A percentile compares a stretch with the other conserved stretches of the same genome.
These are phyloP conservation scores for Urtica urens DNA, from an alignment of 306 rosid genomes.

Conservation along the genomic window DNA sequence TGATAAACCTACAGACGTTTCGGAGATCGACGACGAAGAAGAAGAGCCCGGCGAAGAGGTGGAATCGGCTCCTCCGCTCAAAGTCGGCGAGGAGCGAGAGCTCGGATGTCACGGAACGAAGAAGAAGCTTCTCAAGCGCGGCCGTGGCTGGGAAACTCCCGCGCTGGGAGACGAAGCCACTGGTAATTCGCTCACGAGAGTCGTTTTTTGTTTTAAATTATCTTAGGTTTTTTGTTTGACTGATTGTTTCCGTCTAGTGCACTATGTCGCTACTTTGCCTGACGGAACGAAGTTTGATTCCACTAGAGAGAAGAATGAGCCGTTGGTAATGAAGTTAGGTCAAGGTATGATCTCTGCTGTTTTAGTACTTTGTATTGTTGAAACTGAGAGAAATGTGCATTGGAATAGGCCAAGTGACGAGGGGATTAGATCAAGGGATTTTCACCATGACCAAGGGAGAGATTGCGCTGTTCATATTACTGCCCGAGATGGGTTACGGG, in stretches of 20 bases:
- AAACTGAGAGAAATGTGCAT: conserved; percentile 11
- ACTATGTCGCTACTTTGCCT: conserved; percentile 34
- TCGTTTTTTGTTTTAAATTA: neutral
- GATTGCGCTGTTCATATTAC: conserved; percentile 43
- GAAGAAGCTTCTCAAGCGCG: conserved; percentile 50
- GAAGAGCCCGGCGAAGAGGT: conserved; percentile 74
- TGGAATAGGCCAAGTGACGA: conserved; percentile 29
- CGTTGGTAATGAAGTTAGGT: conserved; percentile 39
- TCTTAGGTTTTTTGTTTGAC: neutral
- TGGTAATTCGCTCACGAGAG: conserved; percentile 29
- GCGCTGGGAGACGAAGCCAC: conserved; percentile 45
- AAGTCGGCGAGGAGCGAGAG: conserved; percentile 55
- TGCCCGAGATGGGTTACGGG: conserved; percentile 23
- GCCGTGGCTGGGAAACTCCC: conserved; percentile 52
- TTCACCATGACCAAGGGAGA: conserved; percentile 54
- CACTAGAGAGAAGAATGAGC: conserved; percentile 32
- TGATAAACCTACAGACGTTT: conserved; percentile 19
- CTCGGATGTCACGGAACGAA: conserved; percentile 22
- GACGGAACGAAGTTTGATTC: conserved; percentile 44
- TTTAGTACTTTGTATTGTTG: neutral
- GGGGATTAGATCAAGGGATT: conserved; percentile 44
- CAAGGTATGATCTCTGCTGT: conserved; percentile 20
- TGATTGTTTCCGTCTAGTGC: conserved; percentile 27
- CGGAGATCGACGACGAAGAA: conserved; percentile 26
- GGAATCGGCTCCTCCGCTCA: conserved; percentile 59